These are phyloP conservation scores for Coemansia sp. DNA, from an alignment of 371 early-diverging fungal species.

Conservation along the genomic window DNA sequence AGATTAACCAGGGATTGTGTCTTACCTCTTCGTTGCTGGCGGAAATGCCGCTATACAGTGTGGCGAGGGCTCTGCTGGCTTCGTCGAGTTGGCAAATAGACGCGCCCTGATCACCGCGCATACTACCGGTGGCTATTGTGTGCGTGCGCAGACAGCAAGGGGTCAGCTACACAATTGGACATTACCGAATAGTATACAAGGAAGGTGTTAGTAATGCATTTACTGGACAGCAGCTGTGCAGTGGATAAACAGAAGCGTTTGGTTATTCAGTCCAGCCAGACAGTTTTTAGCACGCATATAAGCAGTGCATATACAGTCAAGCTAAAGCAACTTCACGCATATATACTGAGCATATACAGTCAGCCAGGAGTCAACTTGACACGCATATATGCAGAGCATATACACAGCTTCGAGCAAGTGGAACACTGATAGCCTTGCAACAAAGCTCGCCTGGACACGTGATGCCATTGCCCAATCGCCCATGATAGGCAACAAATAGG, in stretches of 20 bases:
- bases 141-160: conserved; percentile 1
- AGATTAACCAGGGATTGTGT: background rate
- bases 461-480: background rate
- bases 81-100: conserved; percentile 42
- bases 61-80: conserved; percentile 35
- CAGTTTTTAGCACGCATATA: too few relatives aligned
- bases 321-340: background rate
- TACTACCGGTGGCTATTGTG: conserved; percentile 9
- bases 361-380: background rate
- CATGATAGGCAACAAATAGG: background rate
- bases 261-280: background rate
- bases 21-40: conserved; percentile 32
- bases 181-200: too few relatives aligned
- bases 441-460: background rate
- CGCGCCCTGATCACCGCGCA: conserved; percentile 35
- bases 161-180: conserved; percentile 6
- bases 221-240: too few relatives aligned
- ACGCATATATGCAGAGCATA: background rate
- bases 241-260: background rate
- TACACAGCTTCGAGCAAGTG: too few relatives aligned
- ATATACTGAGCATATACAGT: too few relatives aligned
- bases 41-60: conserved; percentile 31
- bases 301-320: too few relatives aligned
- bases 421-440: too few relatives aligned
- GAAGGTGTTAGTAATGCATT: background rate